Evolutionary conservation across 148 eudicot species (phyloP).

Genomic region (Chenopodium album): DNA sequence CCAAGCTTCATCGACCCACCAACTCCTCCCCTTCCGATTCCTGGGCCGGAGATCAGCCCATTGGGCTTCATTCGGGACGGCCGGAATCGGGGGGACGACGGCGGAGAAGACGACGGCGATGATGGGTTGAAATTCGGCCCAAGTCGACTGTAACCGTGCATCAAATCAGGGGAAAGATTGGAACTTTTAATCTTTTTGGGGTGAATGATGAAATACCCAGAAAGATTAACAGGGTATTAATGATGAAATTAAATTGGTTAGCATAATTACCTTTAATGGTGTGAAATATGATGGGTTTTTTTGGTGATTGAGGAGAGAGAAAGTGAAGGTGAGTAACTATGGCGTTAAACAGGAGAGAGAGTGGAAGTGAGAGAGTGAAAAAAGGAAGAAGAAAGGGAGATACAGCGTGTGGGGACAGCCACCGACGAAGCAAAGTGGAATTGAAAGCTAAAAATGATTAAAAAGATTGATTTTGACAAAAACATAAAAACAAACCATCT

Average conservation of each 20-base stretch:
- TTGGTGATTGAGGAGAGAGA: slow-evolving; percentile 3
- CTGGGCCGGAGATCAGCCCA: slow-evolving; percentile 24
- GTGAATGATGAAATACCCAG: not conserved
- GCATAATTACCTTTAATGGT: not conserved
- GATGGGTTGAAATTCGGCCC: slow-evolving; percentile 37
- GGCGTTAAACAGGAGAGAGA: slow-evolving; percentile 8
- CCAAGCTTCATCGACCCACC: slow-evolving; percentile 43
- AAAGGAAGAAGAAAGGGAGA: not conserved
- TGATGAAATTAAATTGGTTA: not conserved
- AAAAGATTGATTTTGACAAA: not conserved
- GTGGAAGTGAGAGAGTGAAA: slow-evolving; percentile 15
- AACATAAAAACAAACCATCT: not conserved
- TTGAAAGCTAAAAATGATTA: not conserved
- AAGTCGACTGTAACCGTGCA: slow-evolving; percentile 72
- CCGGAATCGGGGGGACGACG: slow-evolving; percentile 45
- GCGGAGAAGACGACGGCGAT: slow-evolving; percentile 42
- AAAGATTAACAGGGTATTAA: not conserved
- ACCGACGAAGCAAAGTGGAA: slow-evolving; percentile 14
- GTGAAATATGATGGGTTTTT: not conserved
- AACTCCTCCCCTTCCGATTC: slow-evolving; percentile 32
- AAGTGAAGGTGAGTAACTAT: slow-evolving; percentile 9
- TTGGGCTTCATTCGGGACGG: slow-evolving; percentile 48
- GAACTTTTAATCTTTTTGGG: not conserved
- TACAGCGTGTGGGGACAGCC: slow-evolving; percentile 23
- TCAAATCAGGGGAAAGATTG: slow-evolving; percentile 24